phyloP scores from a whole-genome alignment of 768 basidiomycete genomes.

The Pisolithus tinctorius region DNA sequence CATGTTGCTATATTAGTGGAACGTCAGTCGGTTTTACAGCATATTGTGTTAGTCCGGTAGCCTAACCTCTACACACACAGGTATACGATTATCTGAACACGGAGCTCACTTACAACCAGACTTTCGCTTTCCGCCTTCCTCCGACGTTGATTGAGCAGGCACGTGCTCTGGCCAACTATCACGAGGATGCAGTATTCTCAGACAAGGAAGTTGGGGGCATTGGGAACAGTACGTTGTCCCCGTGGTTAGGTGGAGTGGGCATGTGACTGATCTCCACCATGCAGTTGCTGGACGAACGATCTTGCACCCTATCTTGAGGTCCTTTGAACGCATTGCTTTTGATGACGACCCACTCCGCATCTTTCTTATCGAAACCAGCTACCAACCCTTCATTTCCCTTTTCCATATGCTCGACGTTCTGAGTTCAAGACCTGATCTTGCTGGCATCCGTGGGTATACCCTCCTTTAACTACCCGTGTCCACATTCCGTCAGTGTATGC shows the following conservation, averaged over 20 bases:
- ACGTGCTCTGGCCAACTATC: no score
- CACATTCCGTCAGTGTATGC: background rate
- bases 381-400: conserved; percentile 84
- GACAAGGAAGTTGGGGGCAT: no score
- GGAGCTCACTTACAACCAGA: no score
- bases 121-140: no score
- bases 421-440: conserved; percentile 44
- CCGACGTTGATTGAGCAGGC: no score
- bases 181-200: no score
- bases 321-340: conserved; percentile 73
- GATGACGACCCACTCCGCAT: conserved; percentile 73
- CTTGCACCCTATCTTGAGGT: conserved; percentile 59
- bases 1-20: conserved; percentile 47
- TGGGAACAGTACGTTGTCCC: no score
- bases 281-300: conserved; percentile 78
- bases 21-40: conserved; percentile 40
- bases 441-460: conserved; percentile 55
- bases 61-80: no score
- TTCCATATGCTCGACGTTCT: conserved; percentile 66
- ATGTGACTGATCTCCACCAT: background rate
- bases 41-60: background rate
- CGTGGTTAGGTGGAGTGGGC: no score
- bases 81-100: no score
- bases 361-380: conserved; percentile 69
- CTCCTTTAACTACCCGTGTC: background rate